Conservation (phyloP, 108 stramenopile species). For the Nitzschia inconspicua region DNA sequence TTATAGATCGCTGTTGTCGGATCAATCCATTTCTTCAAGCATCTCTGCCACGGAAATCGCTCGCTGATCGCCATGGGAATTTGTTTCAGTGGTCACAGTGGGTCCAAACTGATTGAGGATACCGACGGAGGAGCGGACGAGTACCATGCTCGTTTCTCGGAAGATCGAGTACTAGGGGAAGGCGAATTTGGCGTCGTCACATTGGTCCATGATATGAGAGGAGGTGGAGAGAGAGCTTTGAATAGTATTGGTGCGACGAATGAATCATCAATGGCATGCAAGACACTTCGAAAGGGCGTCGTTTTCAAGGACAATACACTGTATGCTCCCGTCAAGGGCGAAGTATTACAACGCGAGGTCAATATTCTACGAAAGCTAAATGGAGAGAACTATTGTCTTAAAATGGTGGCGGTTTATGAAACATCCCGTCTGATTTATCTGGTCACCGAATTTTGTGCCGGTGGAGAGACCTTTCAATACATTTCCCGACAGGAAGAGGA, state of each 20-base stretch:
- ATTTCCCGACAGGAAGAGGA: constrained; percentile 48
- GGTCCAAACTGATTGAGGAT: constrained; percentile 14
- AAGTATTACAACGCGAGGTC: constrained; percentile 56
- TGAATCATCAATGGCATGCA: constrained; percentile 46
- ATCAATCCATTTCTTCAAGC: no score
- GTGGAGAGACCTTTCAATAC: constrained; percentile 86
- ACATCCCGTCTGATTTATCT: constrained; percentile 50
- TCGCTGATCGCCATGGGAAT: no score
- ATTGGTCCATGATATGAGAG: constrained; percentile 49
- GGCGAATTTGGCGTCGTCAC: constrained; percentile 85
- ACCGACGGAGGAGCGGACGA: constrained; percentile 55
- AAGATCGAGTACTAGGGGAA: constrained; percentile 62
- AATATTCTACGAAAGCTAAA: constrained; percentile 62
- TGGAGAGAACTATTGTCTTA: constrained; percentile 51
- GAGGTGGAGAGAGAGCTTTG: not conserved
- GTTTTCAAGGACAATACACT: constrained; percentile 78
- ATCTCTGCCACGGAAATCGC: no score
- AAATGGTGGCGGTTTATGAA: constrained; percentile 65
- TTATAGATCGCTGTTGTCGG: no score
- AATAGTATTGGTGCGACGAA: no score
- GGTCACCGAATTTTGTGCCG: constrained; percentile 73
- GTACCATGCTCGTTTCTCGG: constrained; percentile 62
- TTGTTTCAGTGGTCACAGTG: constrained; percentile 20
- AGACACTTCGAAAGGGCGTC: constrained; percentile 67
- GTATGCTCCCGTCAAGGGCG: constrained; percentile 71